These are phyloP conservation scores for Potentilla sterilis DNA, from an alignment of 306 rosid species.

Conservation along the genomic window DNA sequence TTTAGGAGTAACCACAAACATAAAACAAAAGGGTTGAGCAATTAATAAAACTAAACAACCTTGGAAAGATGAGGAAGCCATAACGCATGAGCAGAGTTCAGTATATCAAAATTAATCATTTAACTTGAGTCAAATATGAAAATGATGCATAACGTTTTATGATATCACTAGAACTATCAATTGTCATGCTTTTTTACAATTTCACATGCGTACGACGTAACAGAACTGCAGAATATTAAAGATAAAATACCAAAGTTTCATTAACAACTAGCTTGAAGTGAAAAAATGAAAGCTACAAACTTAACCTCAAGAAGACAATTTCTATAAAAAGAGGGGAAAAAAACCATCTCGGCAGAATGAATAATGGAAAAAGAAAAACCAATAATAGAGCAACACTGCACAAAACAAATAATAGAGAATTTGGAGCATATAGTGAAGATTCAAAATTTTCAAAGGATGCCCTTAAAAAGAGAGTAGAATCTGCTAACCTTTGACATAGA, in stretches of 20 bases:
- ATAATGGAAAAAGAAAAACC: not conserved
- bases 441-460: constrained; percentile 6
- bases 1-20: constrained; percentile 39
- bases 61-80: constrained; percentile 10
- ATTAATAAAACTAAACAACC: constrained; percentile 12
- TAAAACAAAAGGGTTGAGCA: constrained; percentile 28
- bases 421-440: not conserved
- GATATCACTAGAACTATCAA: not conserved
- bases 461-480: constrained; percentile 10
- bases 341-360: not conserved
- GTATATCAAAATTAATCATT: constrained; percentile 1
- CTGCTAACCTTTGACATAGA: constrained; percentile 80
- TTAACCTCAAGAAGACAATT: not conserved
- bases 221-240: not conserved
- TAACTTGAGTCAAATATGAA: constrained; percentile 1
- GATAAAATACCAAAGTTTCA: not conserved
- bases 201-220: not conserved
- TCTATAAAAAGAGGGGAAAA: not conserved
- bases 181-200: not conserved
- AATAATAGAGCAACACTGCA: not conserved
- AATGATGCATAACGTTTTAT: not conserved
- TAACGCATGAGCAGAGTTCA: constrained; percentile 16
- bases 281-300: not conserved
- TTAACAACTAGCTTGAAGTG: constrained; percentile 4
- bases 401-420: constrained; percentile 1